phyloP scores from a whole-genome alignment of 148 eudicot species.

The Rhododendron griersonianum region DNA sequence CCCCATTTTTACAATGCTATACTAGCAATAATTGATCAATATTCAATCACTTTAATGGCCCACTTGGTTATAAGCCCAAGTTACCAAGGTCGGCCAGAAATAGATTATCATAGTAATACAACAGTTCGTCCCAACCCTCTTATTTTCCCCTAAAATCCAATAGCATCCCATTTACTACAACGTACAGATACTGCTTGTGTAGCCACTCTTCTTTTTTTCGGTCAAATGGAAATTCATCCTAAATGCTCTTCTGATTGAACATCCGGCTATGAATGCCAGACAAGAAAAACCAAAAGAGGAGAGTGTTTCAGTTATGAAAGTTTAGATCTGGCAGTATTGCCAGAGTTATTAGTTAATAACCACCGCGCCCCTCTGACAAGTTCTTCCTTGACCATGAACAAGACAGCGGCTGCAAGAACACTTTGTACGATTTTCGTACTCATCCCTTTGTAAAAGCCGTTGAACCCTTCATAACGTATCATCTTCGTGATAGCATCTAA shows the following conservation, averaged over 20 bases:
- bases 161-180: background rate
- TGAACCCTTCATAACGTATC: constrained; percentile 66
- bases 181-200: background rate
- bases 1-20: background rate
- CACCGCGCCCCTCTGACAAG: constrained; percentile 58
- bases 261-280: background rate
- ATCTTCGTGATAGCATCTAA: constrained; percentile 77
- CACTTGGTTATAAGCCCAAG: background rate
- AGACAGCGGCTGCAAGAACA: constrained; percentile 88
- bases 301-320: constrained; percentile 10
- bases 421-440: constrained; percentile 93
- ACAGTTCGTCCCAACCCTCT: background rate
- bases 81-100: background rate
- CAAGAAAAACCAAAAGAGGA: background rate
- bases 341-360: constrained; percentile 51
- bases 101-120: background rate
- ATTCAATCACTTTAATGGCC: background rate
- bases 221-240: background rate
- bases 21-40: background rate
- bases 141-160: background rate
- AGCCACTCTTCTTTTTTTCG: background rate
- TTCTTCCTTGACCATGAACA: constrained; percentile 97
- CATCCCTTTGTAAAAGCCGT: constrained; percentile 93
- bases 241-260: background rate
- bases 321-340: constrained; percentile 28